Conservation (phyloP, 192 early-diverging fungal species). For the Nowakowskiella sp. region DNA sequence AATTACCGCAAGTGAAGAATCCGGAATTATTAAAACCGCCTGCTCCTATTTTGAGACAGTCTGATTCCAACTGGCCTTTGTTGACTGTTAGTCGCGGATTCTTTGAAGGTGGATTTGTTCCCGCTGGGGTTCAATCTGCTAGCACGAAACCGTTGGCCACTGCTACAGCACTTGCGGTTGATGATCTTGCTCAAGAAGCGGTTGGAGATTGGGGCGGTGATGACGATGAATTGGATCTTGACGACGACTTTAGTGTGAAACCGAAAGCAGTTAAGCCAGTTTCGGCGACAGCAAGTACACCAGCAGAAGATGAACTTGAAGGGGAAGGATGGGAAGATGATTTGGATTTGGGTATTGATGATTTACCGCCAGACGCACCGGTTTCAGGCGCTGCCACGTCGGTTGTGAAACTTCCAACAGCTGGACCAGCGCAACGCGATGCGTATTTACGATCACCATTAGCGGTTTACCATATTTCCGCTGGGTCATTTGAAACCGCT, state of each 20-base stretch:
- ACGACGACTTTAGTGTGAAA: constrained; percentile 26
- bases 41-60: constrained; percentile 60
- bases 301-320: constrained; percentile 28
- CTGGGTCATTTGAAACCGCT: constrained; percentile 89
- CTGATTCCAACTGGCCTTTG: constrained; percentile 88
- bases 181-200: constrained; percentile 48
- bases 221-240: constrained; percentile 63
- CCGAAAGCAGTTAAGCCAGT: constrained; percentile 10
- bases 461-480: constrained; percentile 89
- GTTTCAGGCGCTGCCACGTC: constrained; percentile 41
- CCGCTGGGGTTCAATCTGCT: constrained; percentile 11
- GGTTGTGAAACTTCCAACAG: constrained; percentile 64
- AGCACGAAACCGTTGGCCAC: constrained; percentile 4
- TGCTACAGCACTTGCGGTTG: constrained; percentile 11
- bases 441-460: constrained; percentile 75
- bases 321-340: constrained; percentile 76
- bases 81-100: constrained; percentile 74
- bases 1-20: constrained; percentile 43
- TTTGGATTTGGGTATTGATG: constrained; percentile 70
- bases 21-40: constrained; percentile 58
- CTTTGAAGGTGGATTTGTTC: constrained; percentile 59
- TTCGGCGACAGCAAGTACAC: constrained; percentile 24
- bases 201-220: constrained; percentile 69
- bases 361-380: constrained; percentile 58
- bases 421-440: constrained; percentile 63